Evolutionary conservation across 495 filamentous ascomycete genomes (phyloP).

Genomic region (Chaetomidium leptoderma): DNA sequence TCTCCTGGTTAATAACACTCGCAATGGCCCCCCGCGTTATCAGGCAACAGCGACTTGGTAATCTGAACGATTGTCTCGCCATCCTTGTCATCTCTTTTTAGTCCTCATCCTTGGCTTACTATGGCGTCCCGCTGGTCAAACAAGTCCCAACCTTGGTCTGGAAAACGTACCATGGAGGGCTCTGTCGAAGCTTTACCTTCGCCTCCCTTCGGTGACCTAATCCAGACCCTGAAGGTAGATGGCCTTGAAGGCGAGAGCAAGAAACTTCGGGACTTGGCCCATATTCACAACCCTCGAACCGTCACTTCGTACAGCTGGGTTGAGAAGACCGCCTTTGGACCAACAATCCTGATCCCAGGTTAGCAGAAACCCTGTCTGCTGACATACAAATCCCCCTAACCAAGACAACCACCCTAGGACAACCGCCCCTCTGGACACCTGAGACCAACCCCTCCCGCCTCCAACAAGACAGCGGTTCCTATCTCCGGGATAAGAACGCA

Average conservation of each 20-base stretch:
- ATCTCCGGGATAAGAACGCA: conserved; percentile 61
- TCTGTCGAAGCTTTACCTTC: no score
- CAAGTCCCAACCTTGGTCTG: no score
- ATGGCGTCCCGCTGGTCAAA: no score
- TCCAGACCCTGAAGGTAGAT: conserved; percentile 22
- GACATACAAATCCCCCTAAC: neutral
- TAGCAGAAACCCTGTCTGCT: neutral
- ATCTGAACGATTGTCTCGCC: no score
- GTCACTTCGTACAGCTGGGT: conserved; percentile 29
- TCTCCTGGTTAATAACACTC: no score
- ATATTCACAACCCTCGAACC: conserved; percentile 3
- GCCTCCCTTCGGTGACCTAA: no score
- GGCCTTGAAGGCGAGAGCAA: conserved; percentile 2
- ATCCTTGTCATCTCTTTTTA: no score
- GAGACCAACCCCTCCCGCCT: conserved; percentile 36
- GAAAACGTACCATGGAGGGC: no score
- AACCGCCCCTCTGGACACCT: conserved; percentile 58
- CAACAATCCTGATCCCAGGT: conserved; percentile 27
- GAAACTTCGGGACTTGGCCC: neutral
- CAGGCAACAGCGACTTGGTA: no score
- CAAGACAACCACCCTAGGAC: conserved; percentile 34
- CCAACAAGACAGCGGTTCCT: conserved; percentile 47
- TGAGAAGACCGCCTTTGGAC: neutral
- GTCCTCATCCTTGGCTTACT: no score
- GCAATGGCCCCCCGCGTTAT: no score